phyloP scores from a whole-genome alignment of 768 basidiomycete genomes.

The Mycena sanguinolenta region DNA sequence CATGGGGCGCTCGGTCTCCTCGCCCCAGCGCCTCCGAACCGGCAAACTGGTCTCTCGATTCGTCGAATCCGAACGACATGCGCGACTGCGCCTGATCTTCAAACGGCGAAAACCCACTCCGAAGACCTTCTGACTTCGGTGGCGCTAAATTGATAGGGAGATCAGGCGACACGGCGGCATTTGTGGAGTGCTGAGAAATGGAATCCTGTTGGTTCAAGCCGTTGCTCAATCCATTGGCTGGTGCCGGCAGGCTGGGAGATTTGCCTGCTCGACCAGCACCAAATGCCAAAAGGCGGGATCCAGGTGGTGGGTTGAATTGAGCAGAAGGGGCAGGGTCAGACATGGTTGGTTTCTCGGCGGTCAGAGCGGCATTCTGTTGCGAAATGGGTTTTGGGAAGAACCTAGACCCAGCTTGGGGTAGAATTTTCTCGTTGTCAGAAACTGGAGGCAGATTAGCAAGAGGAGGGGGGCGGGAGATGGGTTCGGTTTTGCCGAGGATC shows the following conservation, averaged over 20 bases:
- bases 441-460: constrained; percentile 17
- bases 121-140: constrained; percentile 46
- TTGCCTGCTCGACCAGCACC: constrained; percentile 50
- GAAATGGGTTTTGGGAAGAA: constrained; percentile 50
- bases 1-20: constrained; percentile 33
- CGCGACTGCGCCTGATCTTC: constrained; percentile 59
- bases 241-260: constrained; percentile 57
- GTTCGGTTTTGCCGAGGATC: constrained; percentile 36
- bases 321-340: constrained; percentile 42
- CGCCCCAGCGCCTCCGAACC: constrained; percentile 36
- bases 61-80: constrained; percentile 41
- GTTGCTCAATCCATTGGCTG: constrained; percentile 59
- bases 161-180: constrained; percentile 37
- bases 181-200: constrained; percentile 22
- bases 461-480: constrained; percentile 25
- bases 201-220: constrained; percentile 49
- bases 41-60: constrained; percentile 36
- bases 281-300: constrained; percentile 65
- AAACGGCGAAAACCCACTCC: constrained; percentile 67
- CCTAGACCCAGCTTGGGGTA: constrained; percentile 48
- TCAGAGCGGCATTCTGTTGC: constrained; percentile 37
- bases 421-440: constrained; percentile 26
- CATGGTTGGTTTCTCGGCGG: constrained; percentile 36
- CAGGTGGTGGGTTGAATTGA: constrained; percentile 62
- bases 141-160: constrained; percentile 36